Evolutionary conservation across 2,329 filamentous ascomycete genomes (phyloP), one percentile per base, ranked within the genome.

Genomic region (Xylaria sp.): DNA sequence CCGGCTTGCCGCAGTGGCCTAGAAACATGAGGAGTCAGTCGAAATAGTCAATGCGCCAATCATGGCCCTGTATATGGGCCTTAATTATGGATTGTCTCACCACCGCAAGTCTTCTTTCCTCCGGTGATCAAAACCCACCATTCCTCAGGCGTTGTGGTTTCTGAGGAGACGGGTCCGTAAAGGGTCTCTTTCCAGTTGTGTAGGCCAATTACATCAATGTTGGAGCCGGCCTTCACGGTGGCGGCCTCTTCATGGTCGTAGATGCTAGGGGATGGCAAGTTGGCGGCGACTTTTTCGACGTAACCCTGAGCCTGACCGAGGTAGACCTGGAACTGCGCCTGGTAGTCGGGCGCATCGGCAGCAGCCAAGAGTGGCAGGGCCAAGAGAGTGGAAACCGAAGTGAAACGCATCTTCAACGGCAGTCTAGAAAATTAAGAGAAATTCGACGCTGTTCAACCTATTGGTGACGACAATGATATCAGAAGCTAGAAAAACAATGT

Each of bases 91-190:
- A 55, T 58, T 30, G 42, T 11, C 79, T 59, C 76, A 85, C 83
- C 82, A 71, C 82, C 87, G 77, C 90, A 93, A 37, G 89, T 91
- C 77, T 86, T 88, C 79, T 92, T 92, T 67, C 88, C 80, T 58
- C 90, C 90, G 8, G 86, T 89, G 66, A 91, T 76, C 66, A 89
- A 80, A 62, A 93, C 78, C 79, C 89, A 86, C 88, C 88, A 92
- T 75, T 91, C 87, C 74, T 88, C 87, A 4, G 89, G 87, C 6
- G 76, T 80, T 9, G 83, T 82, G 63, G 82, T 80, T 34, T 75
- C 83, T 7, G 83, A 74, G 62, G 83, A 78, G 59, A 88, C 83
- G 35, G 84, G 82, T 54, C 78, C 77, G 70, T 83, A 86, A 61
- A 93, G 78, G 2, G 85, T 83, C 30, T 87, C 76, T 73, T 86